Percentiles rank a stretch among this genome's conserved stretches.
phyloP scores from a whole-genome alignment of 1,284 basidiomycete genomes.

The Trichosporon sp. region DNA sequence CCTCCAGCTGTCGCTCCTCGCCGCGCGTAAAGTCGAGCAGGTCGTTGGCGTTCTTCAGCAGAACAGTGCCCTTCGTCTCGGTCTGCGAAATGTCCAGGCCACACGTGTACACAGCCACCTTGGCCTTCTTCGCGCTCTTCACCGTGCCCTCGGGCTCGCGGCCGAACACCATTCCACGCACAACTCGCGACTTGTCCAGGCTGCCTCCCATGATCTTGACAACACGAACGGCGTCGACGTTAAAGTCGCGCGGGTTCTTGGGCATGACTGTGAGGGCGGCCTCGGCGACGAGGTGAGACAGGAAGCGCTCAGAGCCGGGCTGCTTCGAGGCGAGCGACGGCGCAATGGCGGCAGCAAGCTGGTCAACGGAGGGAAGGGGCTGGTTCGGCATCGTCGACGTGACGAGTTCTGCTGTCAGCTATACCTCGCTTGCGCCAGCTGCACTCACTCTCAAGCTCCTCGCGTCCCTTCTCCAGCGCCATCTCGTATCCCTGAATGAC shows the following conservation, averaged over 20 bases:
- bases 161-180: slow-evolving; percentile 98
- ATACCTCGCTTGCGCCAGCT: background rate
- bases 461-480: slow-evolving; percentile 79
- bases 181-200: slow-evolving; percentile 78
- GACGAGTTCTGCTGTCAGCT: slow-evolving; percentile 51
- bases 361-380: slow-evolving; percentile 73
- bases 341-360: slow-evolving; percentile 78
- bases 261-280: slow-evolving; percentile 91
- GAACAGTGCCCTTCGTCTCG: slow-evolving; percentile 98
- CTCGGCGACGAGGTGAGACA: slow-evolving; percentile 85
- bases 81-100: slow-evolving; percentile 93
- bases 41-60: slow-evolving; percentile 94
- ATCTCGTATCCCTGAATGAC: slow-evolving; percentile 95
- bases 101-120: slow-evolving; percentile 92
- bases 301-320: slow-evolving; percentile 85
- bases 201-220: slow-evolving; percentile 98
- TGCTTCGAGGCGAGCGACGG: slow-evolving; percentile 96
- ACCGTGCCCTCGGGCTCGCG: slow-evolving; percentile 87
- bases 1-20: slow-evolving; percentile 94
- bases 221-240: slow-evolving; percentile 96
- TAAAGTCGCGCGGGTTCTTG: slow-evolving; percentile 83
- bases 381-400: slow-evolving; percentile 56
- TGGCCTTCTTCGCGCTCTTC: slow-evolving; percentile 78
- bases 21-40: slow-evolving; percentile 94
- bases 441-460: slow-evolving; percentile 84